A percentile compares a stretch with the other conserved stretches of the same genome.
These are phyloP conservation scores for Cucumis sativus DNA, from an alignment of 306 rosid genomes.

Conservation along the genomic window Cucumber_9930_V3 NC_026656.2:16920501-16921000, in stretches of 20 bases:
- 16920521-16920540: background rate
- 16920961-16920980: background rate
- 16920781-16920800: no score
- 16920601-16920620: background rate
- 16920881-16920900: background rate
- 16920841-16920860: no score
- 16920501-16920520: background rate
- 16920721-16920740: no score
- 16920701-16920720: no score
- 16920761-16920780: no score
- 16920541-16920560: background rate
- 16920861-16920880: background rate
- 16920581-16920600: background rate
- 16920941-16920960: background rate
- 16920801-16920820: no score
- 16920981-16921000: background rate
- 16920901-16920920: background rate
- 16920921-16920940: background rate
- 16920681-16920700: no score
- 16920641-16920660: no score
- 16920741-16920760: no score
- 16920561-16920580: background rate
- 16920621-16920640: no score
- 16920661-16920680: no score
- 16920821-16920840: no score